Evolutionary conservation across 306 rosid species (phyloP), one percentile per base, ranked within the genome.

Genomic region (Crotalaria pallida): DNA sequence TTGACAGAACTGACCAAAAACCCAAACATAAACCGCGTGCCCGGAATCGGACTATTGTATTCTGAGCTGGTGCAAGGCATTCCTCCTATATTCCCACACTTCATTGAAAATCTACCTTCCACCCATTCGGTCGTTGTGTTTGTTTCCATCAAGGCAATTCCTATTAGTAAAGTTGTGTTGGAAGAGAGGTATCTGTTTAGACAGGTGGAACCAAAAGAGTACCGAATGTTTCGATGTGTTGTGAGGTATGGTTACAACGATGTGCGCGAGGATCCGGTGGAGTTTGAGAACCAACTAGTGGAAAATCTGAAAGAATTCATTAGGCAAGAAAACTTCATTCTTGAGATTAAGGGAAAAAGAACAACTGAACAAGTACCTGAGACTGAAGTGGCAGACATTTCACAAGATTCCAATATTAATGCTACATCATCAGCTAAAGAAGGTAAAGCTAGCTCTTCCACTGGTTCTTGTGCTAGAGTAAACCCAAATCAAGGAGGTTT

Each of bases 51-150:
- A 23, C 76, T 89, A 38, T 76, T 89, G 0, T 89, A 85, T 53
- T 87, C 86, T 0, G 90, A 89, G 69, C 82, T 89, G 18, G 92
- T 87, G 9, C 88, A 87, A 18, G 92, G 92, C 6, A 81, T 89
- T 63, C 96, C 96, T 62, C 89, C 89, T 0, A 83, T 89, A 12
- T 89, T 89, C 38, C 69, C 84, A 21, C 96, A 89, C 78, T 87
- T 86, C 50, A 43, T 89, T 58, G 40, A 77, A 17, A 85, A 69
- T 21, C 38, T 89, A 11, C 96, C 90, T 0, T 77, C 84, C 6
- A 75, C 85, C 51, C 92, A 89, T 15, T 87, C 88, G 0, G 81
- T 89, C 36, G 53, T 83, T 10, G 83, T 89, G 1, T 77, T 87
- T 52, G 87, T 89, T 72, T 84, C 92, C 3, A 67, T 87, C 9